Percentiles rank a stretch among this genome's conserved stretches.
Evolutionary conservation across 83 land plant species (phyloP).

Genomic region (Diphasiastrum complanatum): DNA sequence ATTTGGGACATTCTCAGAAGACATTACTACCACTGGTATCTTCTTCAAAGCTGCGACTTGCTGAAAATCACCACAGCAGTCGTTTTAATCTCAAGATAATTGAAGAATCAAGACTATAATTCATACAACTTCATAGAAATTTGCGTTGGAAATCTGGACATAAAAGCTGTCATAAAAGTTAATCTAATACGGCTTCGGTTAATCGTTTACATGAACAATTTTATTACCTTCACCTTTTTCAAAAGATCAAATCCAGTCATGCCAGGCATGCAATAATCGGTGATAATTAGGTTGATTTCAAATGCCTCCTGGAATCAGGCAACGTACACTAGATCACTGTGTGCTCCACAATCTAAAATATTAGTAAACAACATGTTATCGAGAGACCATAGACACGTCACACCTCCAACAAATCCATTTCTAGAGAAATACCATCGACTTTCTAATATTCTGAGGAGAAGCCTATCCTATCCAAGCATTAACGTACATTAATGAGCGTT

Average conservation of each 20-base stretch:
- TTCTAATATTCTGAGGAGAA: too few species aligned
- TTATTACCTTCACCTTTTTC: conserved; percentile 50
- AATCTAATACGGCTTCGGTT: too few species aligned
- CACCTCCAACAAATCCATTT: too few species aligned
- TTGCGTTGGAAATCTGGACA: background rate
- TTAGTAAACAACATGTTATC: background rate
- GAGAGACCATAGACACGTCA: too few species aligned
- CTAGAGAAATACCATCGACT: too few species aligned
- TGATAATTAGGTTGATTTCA: conserved; percentile 54
- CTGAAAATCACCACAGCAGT: conserved; percentile 12
- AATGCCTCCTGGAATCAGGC: conserved; percentile 25
- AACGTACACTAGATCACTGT: background rate
- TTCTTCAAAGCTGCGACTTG: conserved; percentile 32
- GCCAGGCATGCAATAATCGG: conserved; percentile 71
- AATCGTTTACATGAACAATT: too few species aligned
- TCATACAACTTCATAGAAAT: background rate
- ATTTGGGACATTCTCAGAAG: conserved; percentile 56
- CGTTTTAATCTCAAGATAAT: background rate
- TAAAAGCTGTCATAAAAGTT: too few species aligned
- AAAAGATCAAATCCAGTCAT: conserved; percentile 66
- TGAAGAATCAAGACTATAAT: background rate
- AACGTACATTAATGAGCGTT: too few species aligned
- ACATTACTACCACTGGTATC: conserved; percentile 77
- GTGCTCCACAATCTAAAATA: background rate
- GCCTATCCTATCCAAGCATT: too few species aligned